Base-by-base conservation (phyloP, 2,329 filamentous ascomycete genomes). In the Penicillium sp. region DNA sequence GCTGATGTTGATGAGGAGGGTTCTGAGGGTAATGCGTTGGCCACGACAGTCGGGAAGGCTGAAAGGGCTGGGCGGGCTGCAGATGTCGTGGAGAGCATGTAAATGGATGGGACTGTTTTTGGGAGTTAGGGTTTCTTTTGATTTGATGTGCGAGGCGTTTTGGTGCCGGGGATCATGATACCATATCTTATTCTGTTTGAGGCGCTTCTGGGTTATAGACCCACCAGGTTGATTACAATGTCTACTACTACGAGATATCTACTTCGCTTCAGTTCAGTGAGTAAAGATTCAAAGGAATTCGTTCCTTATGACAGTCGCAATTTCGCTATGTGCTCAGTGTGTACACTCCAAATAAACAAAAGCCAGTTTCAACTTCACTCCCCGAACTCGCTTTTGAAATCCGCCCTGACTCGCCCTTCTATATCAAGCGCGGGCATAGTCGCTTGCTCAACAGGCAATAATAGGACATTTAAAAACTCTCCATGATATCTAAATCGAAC, bases 61-160 rank as follows among this genome's bases (percentile, higher is more conserved):
- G 78, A 81, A 61, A 70, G 79, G 54, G 79, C 79, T 33, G 72
- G 68, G 22, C 71, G 70, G 49, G 77, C 76, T 37, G 77, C 72
- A 24, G 78, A 80, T 51, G 77, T 80, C n/a, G 75, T 80, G 56
- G 77, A 81, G 64, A 72, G 71, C 59, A 75, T 77, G 64, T 79
- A 65, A 76, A 54, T 7, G 7, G 43, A 52, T 56, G 50, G 26
- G 3, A n/a, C 57, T 58, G 49, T 33, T 39, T 45, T 29, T 56
- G 48, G 49, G 46, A 16, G n/a, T 46, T 59, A 19, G 1, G 19
- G 39, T 47, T 51, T 55, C 39, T 50, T 58, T 52, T 56, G n/a
- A 45, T 50, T 54, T 49, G 49, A 50, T 53, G 48, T 43, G 44
- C 37, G 43, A 57, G 63, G 65, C 58, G 59, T 64, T 64, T 59